Evolutionary conservation across 2,329 filamentous ascomycete species (phyloP), one percentile per base, ranked within the genome.

Genomic region (Apiospora koreana): DNA sequence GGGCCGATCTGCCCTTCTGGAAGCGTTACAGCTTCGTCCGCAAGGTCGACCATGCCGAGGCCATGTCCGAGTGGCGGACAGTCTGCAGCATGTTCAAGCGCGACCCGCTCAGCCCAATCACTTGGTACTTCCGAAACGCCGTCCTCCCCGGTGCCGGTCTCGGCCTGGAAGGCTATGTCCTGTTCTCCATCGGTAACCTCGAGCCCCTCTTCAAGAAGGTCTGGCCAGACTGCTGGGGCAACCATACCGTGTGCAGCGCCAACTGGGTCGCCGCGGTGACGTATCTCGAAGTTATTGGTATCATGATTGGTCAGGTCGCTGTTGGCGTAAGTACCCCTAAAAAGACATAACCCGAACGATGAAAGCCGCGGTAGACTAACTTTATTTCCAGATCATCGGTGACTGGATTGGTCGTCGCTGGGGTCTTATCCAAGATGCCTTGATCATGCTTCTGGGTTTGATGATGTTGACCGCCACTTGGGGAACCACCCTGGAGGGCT

Each of bases 151-250:
- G 95, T 82, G 94, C 94, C 74, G 95, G 95, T 79, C 89, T 98
- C 68, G 92, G 94, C 79, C 88, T 98, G 38, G 95, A 98, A 87
- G 95, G 94, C 76, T 98, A 98, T 79, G 95, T 98, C 54, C 88
- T 98, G 25, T 98, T 98, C 86, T 98, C 95, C 73, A 98, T 98
- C 75, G 95, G 95, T 71, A 98, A 97, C 81, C 85, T 98, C 74
- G 90, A 93, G 78, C 93, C 95, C 5, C 87, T 98, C 14, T 95
- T 97, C 79, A 82, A 89, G 72, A 86, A 89, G 43, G 89, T 90
- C 7, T 98, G 95, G 87, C 88, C 90, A 0, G 76, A 83, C 3
- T 98, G 95, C 85, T 98, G 95, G 95, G 86, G 85, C 16, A 84
- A 85, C 31, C 79, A 78, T 0, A 81, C 85, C 3, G 90, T 88